Evolutionary conservation across 225 moss, liverwort and hornwort species (phyloP).

Genomic region (Polytrichum formosum): DNA sequence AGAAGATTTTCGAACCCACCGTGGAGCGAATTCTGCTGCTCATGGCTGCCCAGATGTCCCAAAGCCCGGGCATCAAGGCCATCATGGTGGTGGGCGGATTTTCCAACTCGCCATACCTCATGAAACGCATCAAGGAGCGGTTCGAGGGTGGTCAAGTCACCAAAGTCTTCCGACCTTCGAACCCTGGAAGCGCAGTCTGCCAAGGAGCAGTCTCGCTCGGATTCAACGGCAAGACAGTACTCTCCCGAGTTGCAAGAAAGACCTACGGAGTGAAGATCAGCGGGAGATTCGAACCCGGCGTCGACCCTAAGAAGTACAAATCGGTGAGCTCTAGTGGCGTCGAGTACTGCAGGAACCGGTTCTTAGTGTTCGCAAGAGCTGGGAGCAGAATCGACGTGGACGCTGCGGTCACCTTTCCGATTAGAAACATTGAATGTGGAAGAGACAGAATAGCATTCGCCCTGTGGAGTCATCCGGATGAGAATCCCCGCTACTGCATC

Average conservation of each 20-base stretch:
- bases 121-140: conserved; percentile 33
- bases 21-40: conserved; percentile 10
- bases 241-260: conserved; percentile 55
- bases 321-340: not conserved
- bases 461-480: not conserved
- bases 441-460: rapidly evolving
- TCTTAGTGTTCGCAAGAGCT: not conserved
- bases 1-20: conserved; percentile 13
- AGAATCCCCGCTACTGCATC: conserved; percentile 2
- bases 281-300: conserved; percentile 12
- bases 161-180: conserved; percentile 38
- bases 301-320: conserved; percentile 24
- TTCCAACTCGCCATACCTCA: conserved; percentile 53
- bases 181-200: conserved; percentile 56
- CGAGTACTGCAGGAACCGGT: not conserved
- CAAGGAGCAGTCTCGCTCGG: conserved; percentile 61
- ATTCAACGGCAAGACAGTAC: conserved; percentile 35
- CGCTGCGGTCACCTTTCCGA: not conserved
- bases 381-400: conserved; percentile 4
- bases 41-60: conserved; percentile 28
- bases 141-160: conserved; percentile 22
- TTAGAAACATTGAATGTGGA: not conserved
- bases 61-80: conserved; percentile 28
- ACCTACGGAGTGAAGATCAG: conserved; percentile 41
- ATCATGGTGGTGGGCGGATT: conserved; percentile 76